Evolutionary conservation across 1,284 basidiomycete genomes (phyloP).

Genomic region (Erythrobasidium hasegawianum): DNA sequence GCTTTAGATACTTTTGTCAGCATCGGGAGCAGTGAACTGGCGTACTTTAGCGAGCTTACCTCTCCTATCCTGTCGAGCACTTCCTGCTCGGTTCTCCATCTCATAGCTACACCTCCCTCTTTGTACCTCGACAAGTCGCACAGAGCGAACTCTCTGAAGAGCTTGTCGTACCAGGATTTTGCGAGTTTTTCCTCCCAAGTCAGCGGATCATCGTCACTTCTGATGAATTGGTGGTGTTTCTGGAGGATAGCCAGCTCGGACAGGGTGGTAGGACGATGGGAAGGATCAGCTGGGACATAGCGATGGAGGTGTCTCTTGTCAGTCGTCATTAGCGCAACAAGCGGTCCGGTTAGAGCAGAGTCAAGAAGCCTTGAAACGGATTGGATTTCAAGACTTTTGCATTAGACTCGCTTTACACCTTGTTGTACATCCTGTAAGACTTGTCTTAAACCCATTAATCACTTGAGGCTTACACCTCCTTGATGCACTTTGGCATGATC

Average conservation of each 20-base stretch:
- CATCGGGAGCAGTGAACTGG: not conserved
- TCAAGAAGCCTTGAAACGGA: too few relatives aligned
- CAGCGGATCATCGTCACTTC: conserved; percentile 56
- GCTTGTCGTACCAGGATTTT: conserved; percentile 66
- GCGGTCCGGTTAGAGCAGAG: too few relatives aligned
- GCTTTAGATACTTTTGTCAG: conserved; percentile 17
- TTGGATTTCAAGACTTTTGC: too few relatives aligned
- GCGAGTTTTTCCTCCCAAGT: conserved; percentile 58
- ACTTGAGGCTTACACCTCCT: too few relatives aligned
- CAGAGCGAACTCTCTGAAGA: conserved; percentile 85
- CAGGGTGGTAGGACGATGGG: conserved; percentile 35
- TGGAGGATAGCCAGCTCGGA: conserved; percentile 54
- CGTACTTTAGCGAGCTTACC: conserved; percentile 46
- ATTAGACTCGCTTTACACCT: too few relatives aligned
- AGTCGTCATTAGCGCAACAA: conserved; percentile 19
- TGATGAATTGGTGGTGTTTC: conserved; percentile 62
- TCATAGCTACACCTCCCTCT: conserved; percentile 78
- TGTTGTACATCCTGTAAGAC: too few relatives aligned
- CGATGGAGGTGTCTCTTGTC: conserved; percentile 38
- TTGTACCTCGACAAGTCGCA: conserved; percentile 86
- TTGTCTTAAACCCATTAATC: too few relatives aligned
- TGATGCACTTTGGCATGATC: too few relatives aligned
- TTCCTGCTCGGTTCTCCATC: conserved; percentile 86
- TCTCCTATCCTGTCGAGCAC: conserved; percentile 79
- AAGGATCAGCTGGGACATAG: conserved; percentile 1